Evolutionary conservation across 75 land plant species (phyloP).

Genomic region (Adiantum capillusveneris): DNA sequence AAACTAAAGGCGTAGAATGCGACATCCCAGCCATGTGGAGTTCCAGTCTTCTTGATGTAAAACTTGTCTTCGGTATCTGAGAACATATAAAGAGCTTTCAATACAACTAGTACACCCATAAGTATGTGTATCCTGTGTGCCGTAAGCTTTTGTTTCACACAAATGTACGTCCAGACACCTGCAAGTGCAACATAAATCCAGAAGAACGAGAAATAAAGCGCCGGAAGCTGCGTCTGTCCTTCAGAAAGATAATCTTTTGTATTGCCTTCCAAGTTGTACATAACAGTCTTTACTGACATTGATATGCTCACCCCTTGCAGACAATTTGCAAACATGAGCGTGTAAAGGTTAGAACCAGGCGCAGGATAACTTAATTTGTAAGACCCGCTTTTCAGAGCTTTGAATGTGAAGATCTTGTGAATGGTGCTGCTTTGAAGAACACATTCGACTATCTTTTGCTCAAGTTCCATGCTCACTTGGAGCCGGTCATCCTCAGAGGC

Average conservation of each 20-base stretch:
- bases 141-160: conserved; percentile 22
- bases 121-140: conserved; percentile 59
- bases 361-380: conserved; percentile 24
- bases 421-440: not conserved
- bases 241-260: conserved; percentile 64
- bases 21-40: conserved; percentile 80
- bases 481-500: conserved; percentile 1
- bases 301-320: conserved; percentile 33
- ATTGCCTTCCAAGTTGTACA: conserved; percentile 60
- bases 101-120: conserved; percentile 48
- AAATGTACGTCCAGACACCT: conserved; percentile 45
- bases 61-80: conserved; percentile 58
- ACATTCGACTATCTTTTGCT: not conserved
- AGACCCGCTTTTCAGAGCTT: not conserved
- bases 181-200: conserved; percentile 37
- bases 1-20: conserved; percentile 66
- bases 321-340: conserved; percentile 76
- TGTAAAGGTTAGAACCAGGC: conserved; percentile 49
- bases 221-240: conserved; percentile 71
- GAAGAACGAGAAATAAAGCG: conserved; percentile 48
- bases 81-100: conserved; percentile 57
- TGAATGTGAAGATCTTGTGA: not conserved
- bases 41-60: conserved; percentile 50
- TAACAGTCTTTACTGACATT: conserved; percentile 60
- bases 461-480: not conserved